These are phyloP conservation scores for Zoysia japonica DNA, from an alignment of 176 grass and related monocot genomes.

Conservation along the genomic window DNA sequence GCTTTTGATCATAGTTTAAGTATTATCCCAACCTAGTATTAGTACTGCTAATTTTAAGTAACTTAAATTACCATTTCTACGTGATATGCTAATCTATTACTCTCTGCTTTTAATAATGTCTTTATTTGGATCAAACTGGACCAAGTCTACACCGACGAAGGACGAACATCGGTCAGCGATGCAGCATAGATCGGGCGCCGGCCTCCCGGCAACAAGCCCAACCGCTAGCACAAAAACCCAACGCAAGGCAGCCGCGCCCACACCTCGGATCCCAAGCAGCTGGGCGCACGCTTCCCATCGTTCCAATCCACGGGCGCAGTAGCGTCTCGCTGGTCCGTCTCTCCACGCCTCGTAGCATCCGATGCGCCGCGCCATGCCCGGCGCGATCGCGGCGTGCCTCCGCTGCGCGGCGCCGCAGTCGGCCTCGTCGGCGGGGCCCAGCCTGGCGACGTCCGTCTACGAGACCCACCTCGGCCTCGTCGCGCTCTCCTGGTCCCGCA, in stretches of 20 bases:
- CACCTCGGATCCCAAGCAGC: conserved; percentile 35
- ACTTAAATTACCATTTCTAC: background rate
- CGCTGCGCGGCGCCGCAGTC: conserved; percentile 30
- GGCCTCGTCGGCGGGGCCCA: conserved; percentile 34
- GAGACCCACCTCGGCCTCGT: conserved; percentile 73
- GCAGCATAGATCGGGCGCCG: no score
- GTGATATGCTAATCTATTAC: background rate
- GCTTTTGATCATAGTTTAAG: no score
- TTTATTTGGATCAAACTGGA: background rate
- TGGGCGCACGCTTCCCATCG: background rate
- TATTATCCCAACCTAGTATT: no score
- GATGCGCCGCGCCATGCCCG: conserved; percentile 43
- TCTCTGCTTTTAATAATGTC: background rate
- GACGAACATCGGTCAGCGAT: no score
- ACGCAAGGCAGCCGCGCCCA: background rate
- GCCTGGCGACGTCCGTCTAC: conserved; percentile 71
- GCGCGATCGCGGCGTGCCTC: conserved; percentile 50
- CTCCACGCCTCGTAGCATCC: conserved; percentile 19
- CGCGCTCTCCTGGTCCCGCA: conserved; percentile 71
- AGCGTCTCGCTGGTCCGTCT: background rate
- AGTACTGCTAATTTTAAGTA: background rate
- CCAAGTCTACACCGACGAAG: background rate
- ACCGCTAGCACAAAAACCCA: no score
- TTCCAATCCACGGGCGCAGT: conserved; percentile 7
- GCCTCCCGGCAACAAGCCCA: no score